Conservation (phyloP, 768 basidiomycete species). For the Trametes punicea region DNA sequence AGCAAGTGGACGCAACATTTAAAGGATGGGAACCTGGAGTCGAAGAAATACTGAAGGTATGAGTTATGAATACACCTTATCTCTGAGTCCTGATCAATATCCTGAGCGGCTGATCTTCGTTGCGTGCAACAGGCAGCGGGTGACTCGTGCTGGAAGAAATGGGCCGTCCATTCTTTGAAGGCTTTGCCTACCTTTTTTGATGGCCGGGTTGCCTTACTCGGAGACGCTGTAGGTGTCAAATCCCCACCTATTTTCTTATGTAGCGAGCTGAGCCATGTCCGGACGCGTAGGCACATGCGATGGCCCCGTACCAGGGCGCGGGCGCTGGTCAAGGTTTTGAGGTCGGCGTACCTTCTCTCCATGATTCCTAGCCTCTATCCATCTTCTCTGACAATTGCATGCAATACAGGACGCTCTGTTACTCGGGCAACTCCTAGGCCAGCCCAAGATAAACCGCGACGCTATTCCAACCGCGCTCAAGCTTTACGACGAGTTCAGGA, state of each 20-base stretch:
- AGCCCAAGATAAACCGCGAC: slow-evolving; percentile 19
- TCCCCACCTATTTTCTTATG: not conserved
- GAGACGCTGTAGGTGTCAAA: slow-evolving; percentile 51
- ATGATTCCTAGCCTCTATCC: not conserved
- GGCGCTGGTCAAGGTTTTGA: slow-evolving; percentile 21
- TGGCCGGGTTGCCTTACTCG: slow-evolving; percentile 42
- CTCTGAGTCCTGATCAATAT: not conserved
- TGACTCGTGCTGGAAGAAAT: slow-evolving; percentile 31
- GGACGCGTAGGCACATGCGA: slow-evolving; percentile 16
- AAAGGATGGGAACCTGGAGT: slow-evolving; percentile 13
- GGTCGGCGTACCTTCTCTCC: not conserved
- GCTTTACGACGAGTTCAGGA: slow-evolving; percentile 31
- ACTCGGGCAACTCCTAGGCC: slow-evolving; percentile 29
- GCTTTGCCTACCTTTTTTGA: slow-evolving; percentile 38
- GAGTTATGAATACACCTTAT: not conserved
- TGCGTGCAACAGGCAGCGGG: slow-evolving; percentile 28
- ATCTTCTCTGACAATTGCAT: not conserved
- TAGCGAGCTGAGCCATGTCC: too few relatives aligned
- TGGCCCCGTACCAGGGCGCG: slow-evolving; percentile 15
- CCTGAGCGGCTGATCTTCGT: not conserved
- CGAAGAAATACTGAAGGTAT: not conserved
- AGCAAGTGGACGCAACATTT: not conserved
- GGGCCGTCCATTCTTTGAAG: slow-evolving; percentile 42
- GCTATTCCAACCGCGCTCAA: slow-evolving; percentile 28
- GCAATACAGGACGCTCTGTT: slow-evolving; percentile 28